Conservation (phyloP, 1,284 basidiomycete species). For the Somion occarium region DNA sequence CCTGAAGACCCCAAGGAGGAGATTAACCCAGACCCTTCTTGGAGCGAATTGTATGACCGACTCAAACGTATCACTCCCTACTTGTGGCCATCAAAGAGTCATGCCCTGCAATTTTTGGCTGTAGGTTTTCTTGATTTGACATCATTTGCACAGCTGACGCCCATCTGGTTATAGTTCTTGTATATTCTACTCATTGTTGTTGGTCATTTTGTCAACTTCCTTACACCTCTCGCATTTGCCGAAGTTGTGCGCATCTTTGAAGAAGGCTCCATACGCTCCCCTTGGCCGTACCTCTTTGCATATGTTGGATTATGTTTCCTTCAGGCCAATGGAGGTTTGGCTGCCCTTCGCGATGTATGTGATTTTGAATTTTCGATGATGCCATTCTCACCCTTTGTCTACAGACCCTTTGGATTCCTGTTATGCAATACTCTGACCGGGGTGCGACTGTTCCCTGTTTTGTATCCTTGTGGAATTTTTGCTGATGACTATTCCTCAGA, state of each 20-base stretch:
- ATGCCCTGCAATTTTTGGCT: conserved; percentile 66
- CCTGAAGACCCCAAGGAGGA: conserved; percentile 48
- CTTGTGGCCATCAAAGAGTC: conserved; percentile 74
- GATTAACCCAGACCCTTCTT: conserved; percentile 58
- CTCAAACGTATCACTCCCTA: conserved; percentile 68
- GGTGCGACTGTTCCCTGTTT: no score
- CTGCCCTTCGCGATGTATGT: conserved; percentile 59
- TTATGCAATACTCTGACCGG: conserved; percentile 83
- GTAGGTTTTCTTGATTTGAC: conserved; percentile 32
- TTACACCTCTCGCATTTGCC: conserved; percentile 72
- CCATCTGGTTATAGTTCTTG: conserved; percentile 36
- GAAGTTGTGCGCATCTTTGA: conserved; percentile 60
- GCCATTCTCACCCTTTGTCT: no score
- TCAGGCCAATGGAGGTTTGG: conserved; percentile 66
- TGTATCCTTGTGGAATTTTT: no score
- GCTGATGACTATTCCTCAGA: no score
- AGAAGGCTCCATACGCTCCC: conserved; percentile 36
- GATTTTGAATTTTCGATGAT: neutral
- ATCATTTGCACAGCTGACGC: conserved; percentile 10
- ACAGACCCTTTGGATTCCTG: conserved; percentile 73
- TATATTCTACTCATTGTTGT: conserved; percentile 67
- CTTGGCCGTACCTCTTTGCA: conserved; percentile 59
- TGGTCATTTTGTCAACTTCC: conserved; percentile 73
- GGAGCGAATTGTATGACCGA: conserved; percentile 56
- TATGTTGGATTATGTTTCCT: conserved; percentile 66